Conservation (phyloP, 306 rosid species). For the Fagus crenata region DNA sequence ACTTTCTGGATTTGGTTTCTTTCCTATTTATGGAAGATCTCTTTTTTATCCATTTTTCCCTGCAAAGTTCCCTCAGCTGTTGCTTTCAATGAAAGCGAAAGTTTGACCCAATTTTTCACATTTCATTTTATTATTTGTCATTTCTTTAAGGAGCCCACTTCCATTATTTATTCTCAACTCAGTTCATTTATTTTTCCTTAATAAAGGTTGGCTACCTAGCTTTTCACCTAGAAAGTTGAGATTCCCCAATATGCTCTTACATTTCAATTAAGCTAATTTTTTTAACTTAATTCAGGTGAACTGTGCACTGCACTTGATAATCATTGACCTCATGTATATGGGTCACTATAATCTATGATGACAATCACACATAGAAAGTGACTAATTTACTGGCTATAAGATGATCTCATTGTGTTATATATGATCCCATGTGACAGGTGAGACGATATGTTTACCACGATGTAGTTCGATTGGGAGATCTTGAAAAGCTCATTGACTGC, state of each 20-base stretch:
- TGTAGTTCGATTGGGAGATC: constrained; percentile 83
- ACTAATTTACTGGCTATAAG: background rate
- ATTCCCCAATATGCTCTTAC: background rate
- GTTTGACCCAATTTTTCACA: constrained; percentile 59
- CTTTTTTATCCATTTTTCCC: constrained; percentile 67
- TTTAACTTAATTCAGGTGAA: too few relatives aligned
- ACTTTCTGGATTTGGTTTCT: constrained; percentile 60
- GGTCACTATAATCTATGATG: too few relatives aligned
- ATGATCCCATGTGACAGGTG: constrained; percentile 51
- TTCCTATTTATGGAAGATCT: constrained; percentile 69
- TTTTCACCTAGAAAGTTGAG: constrained; percentile 14
- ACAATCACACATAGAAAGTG: too few relatives aligned
- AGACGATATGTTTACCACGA: constrained; percentile 95
- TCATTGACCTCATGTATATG: too few relatives aligned
- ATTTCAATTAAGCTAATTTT: too few relatives aligned
- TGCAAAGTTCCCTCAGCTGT: constrained; percentile 75
- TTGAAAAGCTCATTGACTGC: constrained; percentile 88
- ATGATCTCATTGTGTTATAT: constrained; percentile 6
- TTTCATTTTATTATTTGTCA: constrained; percentile 25
- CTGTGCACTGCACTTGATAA: too few relatives aligned
- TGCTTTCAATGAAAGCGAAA: constrained; percentile 82
- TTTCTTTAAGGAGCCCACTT: constrained; percentile 42
- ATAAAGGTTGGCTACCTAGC: constrained; percentile 22
- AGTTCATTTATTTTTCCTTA: constrained; percentile 43
- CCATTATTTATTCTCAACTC: constrained; percentile 28